phyloP scores from a whole-genome alignment of 192 early-diverging fungal genomes.

The Backusella mclennaniae region DNA sequence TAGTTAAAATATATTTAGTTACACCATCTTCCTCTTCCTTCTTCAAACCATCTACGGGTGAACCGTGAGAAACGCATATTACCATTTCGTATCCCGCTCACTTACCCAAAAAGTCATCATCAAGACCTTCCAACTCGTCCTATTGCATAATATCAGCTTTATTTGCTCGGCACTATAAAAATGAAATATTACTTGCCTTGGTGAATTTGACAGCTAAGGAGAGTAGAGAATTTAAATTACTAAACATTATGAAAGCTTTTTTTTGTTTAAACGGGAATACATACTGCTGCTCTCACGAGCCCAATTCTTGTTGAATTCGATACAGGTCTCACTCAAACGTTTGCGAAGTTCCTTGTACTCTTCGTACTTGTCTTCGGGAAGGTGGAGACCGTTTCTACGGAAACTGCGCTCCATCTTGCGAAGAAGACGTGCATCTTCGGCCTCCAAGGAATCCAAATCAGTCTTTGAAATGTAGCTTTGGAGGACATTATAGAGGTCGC shows the following conservation, averaged over 20 bases:
- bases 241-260: slow-evolving; percentile 23
- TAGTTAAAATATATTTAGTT: slow-evolving; percentile 63
- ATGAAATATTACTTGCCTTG: slow-evolving; percentile 19
- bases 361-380: slow-evolving; percentile 58
- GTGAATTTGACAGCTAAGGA: slow-evolving; percentile 48
- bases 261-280: slow-evolving; percentile 33
- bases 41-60: slow-evolving; percentile 38
- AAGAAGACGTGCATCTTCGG: slow-evolving; percentile 69
- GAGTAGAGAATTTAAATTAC: not conserved
- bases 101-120: slow-evolving; percentile 62
- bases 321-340: slow-evolving; percentile 64
- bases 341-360: slow-evolving; percentile 63
- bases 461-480: slow-evolving; percentile 49
- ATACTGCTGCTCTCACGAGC: slow-evolving; percentile 63
- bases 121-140: slow-evolving; percentile 72
- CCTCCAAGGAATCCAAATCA: slow-evolving; percentile 44
- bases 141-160: not conserved
- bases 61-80: not conserved
- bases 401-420: slow-evolving; percentile 65
- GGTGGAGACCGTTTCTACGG: slow-evolving; percentile 69
- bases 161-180: not conserved
- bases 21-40: slow-evolving; percentile 61
- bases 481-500: slow-evolving; percentile 64
- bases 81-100: not conserved
- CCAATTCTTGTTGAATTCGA: slow-evolving; percentile 71